Base-by-base conservation (phyloP, 306 rosid species). In the Cicer arietinum region DNA sequence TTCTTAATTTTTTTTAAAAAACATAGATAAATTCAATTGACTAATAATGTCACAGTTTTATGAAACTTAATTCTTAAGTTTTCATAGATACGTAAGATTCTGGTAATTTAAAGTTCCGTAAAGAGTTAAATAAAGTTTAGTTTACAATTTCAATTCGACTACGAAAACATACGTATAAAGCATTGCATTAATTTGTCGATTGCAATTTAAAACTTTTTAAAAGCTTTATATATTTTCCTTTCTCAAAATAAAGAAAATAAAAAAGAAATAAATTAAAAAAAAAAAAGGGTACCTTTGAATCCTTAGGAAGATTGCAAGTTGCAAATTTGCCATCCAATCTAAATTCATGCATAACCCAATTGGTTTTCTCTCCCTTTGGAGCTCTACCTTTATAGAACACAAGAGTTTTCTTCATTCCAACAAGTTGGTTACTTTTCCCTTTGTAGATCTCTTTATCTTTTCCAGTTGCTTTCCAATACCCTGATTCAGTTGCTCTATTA, bases 381-480 rank as follows among this genome's bases (percentile, higher is more conserved):
- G 98, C 98, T 86, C 98, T 87, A 16, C 97, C 98, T 79, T 44
- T 87, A 63, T 93, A 93, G 82, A 93, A 93, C 2, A 91, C 98
- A 7, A 93, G 90, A 18, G 98, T 93, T 83, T 93, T 93, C 87
- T 93, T 93, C 98, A 91, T 89, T 30, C 98, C 98, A 4, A 87
- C 88, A 2, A 93, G 87, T 43, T 77, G 86, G 42, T 80, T 83
- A 18, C 61, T 71, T 64, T 79, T 88, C n/a, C 89, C 86, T 67
- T 80, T 85, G 81, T 8, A 88, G 43, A 93, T 89, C 82, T 91
- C 97, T n/a, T 73, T 86, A 30, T 93, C 98, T 75, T 91, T 93
- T 18, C 98, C 98, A 2, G 98, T 93, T 30, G 98, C 98, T 72
- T 93, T 93, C 98, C 98, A 93, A 76, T 93, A 93, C 0, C 98